Evolutionary conservation across 2,329 filamentous ascomycete genomes (phyloP).

Genomic region (Colletotrichum echinochloae): DNA sequence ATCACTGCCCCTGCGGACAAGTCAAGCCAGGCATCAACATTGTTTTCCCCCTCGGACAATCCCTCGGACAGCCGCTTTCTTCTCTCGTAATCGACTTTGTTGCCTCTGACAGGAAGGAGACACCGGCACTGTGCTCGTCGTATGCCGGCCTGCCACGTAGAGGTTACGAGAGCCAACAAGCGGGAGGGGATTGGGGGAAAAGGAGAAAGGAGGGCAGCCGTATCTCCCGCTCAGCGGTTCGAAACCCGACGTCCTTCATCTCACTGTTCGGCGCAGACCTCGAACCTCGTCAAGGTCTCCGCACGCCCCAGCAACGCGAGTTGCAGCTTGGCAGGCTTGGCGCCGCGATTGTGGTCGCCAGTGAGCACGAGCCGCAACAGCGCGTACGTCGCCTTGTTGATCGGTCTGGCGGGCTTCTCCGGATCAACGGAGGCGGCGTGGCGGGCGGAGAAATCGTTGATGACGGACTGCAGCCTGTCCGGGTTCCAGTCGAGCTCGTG

Average conservation of each 20-base stretch:
- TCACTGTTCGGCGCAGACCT: constrained; percentile 24
- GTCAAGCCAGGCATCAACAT: neutral
- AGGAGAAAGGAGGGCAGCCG: no score
- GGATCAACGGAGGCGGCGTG: constrained; percentile 11
- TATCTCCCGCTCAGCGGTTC: neutral
- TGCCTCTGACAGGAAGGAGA: neutral
- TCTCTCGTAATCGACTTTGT: neutral
- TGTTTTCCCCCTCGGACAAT: neutral
- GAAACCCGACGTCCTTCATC: neutral
- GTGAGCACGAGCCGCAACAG: constrained; percentile 36
- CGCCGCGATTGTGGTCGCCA: constrained; percentile 30
- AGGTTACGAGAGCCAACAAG: neutral
- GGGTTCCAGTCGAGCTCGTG: constrained; percentile 34
- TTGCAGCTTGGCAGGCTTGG: constrained; percentile 42
- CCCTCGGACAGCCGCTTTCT: neutral
- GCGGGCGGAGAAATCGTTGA: constrained; percentile 21
- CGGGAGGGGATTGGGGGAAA: neutral
- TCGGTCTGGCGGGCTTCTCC: constrained; percentile 6
- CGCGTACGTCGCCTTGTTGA: constrained; percentile 29
- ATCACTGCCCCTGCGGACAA: neutral
- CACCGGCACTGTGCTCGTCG: neutral
- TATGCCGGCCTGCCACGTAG: neutral
- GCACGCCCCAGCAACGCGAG: constrained; percentile 36
- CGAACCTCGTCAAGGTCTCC: constrained; percentile 39
- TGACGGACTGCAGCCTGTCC: constrained; percentile 29